Conservation (phyloP, 2,329 filamentous ascomycete genomes). For the Ceratocystis albifundus region DNA sequence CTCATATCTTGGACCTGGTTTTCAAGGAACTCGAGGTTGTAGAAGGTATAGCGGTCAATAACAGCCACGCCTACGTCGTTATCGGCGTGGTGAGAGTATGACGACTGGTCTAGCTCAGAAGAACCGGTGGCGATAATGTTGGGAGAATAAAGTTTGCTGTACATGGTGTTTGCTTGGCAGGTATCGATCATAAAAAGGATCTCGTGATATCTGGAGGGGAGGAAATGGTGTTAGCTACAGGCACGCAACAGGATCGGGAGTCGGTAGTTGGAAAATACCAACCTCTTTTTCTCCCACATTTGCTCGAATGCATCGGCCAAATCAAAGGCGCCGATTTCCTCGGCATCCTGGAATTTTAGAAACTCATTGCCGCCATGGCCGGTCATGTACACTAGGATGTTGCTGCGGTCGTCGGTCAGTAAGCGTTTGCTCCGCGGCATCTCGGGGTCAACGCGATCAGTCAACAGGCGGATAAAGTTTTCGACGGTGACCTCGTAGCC, state of each 20-base stretch:
- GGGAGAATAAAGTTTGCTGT: conserved; percentile 92
- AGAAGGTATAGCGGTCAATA: conserved; percentile 97
- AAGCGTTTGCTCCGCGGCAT: conserved; percentile 90
- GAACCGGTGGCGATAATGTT: conserved; percentile 98
- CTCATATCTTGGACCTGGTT: conserved; percentile 74
- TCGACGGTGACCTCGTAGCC: conserved; percentile 98
- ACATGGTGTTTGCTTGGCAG: conserved; percentile 99
- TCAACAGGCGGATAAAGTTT: conserved; percentile 92
- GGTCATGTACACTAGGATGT: conserved; percentile 98
- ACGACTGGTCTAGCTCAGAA: conserved; percentile 88
- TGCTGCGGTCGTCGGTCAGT: conserved; percentile 87
- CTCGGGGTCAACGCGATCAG: conserved; percentile 85
- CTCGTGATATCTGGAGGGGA: conserved; percentile 64
- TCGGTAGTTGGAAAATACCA: conserved; percentile 24
- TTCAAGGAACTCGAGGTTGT: conserved; percentile 94
- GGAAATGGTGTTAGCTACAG: no score
- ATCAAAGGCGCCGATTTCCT: conserved; percentile 94
- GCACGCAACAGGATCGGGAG: neutral
- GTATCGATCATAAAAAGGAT: conserved; percentile 99
- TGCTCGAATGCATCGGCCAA: conserved; percentile 95
- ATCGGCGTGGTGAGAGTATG: conserved; percentile 94
- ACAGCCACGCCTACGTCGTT: conserved; percentile 96
- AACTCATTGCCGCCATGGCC: conserved; percentile 97
- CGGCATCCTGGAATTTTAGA: conserved; percentile 93
- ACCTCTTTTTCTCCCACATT: conserved; percentile 99